Conservation (phyloP, 2,329 filamentous ascomycete species). For the Arthrobotrys iridis region DNA sequence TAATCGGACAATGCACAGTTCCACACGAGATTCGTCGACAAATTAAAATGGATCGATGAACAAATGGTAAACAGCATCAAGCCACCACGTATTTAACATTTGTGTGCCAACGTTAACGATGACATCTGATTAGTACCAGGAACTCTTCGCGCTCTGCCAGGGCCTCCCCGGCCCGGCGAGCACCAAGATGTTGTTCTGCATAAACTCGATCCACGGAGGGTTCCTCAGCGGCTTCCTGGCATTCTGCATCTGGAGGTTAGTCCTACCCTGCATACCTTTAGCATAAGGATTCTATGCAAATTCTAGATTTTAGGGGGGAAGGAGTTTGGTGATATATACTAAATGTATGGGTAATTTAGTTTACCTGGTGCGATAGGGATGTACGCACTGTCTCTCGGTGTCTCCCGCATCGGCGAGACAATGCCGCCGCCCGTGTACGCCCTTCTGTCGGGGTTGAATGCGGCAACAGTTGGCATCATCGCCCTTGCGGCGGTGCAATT, state of each 20-base stretch:
- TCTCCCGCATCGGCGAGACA: constrained; percentile 69
- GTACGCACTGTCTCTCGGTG: constrained; percentile 73
- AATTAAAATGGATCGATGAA: constrained; percentile 73
- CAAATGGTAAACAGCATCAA: constrained; percentile 69
- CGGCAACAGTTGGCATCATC: constrained; percentile 76
- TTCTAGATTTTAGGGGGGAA: not conserved
- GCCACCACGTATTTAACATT: too few species aligned
- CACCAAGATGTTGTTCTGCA: constrained; percentile 77
- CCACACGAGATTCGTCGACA: constrained; percentile 62
- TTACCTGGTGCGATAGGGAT: constrained; percentile 76
- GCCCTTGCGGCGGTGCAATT: constrained; percentile 75
- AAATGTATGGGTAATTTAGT: constrained; percentile 62
- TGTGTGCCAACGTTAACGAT: not conserved
- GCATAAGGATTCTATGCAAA: not conserved
- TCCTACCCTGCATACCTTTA: not conserved
- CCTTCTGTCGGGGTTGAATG: constrained; percentile 76
- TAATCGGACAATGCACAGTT: constrained; percentile 65
- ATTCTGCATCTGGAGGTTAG: constrained; percentile 73
- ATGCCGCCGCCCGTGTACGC: constrained; percentile 74
- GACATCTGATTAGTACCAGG: constrained; percentile 69
- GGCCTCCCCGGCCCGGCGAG: constrained; percentile 74
- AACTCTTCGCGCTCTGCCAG: constrained; percentile 76
- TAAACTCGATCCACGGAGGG: constrained; percentile 72
- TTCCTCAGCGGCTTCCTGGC: constrained; percentile 68
- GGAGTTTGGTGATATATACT: too few species aligned